Evolutionary conservation across 2,329 filamentous ascomycete species (phyloP).

Genomic region (Sporothrix mexicana): DNA sequence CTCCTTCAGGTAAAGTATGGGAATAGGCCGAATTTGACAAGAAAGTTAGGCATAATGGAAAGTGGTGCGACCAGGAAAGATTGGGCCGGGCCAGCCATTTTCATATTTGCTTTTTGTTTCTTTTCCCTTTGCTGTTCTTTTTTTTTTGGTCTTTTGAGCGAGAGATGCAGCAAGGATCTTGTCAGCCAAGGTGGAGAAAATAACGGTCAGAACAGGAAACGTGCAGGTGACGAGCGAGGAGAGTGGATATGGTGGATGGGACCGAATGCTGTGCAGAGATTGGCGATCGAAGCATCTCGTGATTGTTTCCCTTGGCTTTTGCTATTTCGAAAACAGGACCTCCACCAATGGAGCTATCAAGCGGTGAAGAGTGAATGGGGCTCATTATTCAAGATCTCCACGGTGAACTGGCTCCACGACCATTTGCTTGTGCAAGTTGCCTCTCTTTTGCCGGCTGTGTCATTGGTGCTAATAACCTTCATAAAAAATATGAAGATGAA

Average conservation of each 20-base stretch:
- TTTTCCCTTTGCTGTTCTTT: constrained; percentile 4
- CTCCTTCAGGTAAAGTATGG: neutral
- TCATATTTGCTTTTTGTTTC: neutral
- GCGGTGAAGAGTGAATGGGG: neutral
- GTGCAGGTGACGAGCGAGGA: constrained; percentile 4
- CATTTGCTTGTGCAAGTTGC: neutral
- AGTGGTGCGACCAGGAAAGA: neutral
- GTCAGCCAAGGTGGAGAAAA: neutral
- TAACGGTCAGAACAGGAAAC: neutral
- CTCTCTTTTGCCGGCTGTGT: neutral
- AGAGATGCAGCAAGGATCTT: neutral
- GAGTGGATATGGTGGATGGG: neutral
- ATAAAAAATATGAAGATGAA: neutral
- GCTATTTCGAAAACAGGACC: no score
- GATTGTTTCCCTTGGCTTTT: neutral
- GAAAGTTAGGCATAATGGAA: neutral
- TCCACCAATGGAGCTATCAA: neutral
- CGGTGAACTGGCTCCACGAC: no score
- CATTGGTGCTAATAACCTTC: neutral
- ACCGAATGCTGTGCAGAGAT: neutral
- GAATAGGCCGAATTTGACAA: neutral
- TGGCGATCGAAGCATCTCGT: neutral
- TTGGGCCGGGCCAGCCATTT: neutral
- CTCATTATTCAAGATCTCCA: neutral
- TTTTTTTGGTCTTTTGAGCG: neutral